A percentile compares a stretch with the other conserved stretches of the same genome.
Evolutionary conservation across 495 filamentous ascomycete species (phyloP).

Genomic region (Aspergillus nanangensis): DNA sequence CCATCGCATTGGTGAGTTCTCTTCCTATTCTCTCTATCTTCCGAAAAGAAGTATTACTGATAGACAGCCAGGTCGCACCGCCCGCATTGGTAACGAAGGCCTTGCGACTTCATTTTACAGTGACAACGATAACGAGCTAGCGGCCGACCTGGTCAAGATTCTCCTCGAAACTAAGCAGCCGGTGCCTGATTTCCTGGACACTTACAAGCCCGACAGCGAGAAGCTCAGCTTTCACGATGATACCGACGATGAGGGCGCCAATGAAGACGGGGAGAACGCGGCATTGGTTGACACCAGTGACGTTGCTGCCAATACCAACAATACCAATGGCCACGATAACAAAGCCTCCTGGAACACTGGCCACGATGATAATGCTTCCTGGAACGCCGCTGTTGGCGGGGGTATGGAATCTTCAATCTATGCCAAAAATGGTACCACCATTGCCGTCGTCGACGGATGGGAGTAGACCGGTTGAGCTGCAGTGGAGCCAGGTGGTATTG

Average conservation of each 20-base stretch:
- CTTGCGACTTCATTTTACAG: constrained; percentile 88
- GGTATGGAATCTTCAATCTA: not conserved
- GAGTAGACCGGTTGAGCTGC: not conserved
- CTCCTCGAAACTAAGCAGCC: constrained; percentile 72
- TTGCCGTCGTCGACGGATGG: not conserved
- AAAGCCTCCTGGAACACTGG: not conserved
- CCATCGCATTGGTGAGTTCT: constrained; percentile 78
- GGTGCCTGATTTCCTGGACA: constrained; percentile 76
- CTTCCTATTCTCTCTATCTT: too few relatives aligned
- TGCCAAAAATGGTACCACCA: not conserved
- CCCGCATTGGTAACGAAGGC: constrained; percentile 84
- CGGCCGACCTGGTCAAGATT: constrained; percentile 64
- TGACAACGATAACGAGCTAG: constrained; percentile 62
- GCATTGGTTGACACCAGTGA: constrained; percentile 4
- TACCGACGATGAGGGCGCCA: constrained; percentile 47
- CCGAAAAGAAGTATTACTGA: constrained; percentile 11
- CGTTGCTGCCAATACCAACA: not conserved
- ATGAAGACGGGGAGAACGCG: constrained; percentile 7
- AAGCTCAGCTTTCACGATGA: constrained; percentile 59
- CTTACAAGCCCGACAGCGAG: constrained; percentile 49
- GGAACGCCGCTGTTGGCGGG: too few relatives aligned
- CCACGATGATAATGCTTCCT: too few relatives aligned
- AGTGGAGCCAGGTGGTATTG: too few relatives aligned
- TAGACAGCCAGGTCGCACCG: constrained; percentile 69
- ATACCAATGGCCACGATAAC: not conserved